These are phyloP conservation scores for Podospora didyma DNA, from an alignment of 495 filamentous ascomycete species.

Conservation along the genomic window DNA sequence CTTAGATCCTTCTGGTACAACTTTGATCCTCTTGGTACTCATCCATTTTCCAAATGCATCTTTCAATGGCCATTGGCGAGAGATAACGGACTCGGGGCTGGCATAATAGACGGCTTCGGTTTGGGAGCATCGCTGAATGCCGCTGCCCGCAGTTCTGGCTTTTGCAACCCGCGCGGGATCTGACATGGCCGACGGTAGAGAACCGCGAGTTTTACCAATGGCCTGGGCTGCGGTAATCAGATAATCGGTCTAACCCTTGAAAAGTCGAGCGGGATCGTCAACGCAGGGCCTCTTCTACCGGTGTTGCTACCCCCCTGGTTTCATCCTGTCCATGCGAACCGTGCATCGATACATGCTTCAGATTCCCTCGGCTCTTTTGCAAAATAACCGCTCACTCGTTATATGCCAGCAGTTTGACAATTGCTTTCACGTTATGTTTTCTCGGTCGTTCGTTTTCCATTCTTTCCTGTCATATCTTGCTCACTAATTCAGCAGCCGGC, in stretches of 20 bases:
- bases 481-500: constrained; percentile 10
- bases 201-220: constrained; percentile 5
- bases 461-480: background rate
- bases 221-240: constrained; percentile 6
- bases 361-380: too few relatives aligned
- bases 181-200: background rate
- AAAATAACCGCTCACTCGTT: too few relatives aligned
- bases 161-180: constrained; percentile 8
- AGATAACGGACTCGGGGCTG: constrained; percentile 1
- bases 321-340: background rate
- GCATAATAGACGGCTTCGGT: background rate
- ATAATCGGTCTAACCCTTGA: background rate
- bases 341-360: constrained; percentile 3
- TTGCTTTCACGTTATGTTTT: background rate
- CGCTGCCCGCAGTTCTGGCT: too few relatives aligned
- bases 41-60: background rate
- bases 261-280: background rate
- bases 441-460: background rate
- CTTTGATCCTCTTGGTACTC: background rate
- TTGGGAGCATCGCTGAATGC: background rate
- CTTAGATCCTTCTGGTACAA: background rate
- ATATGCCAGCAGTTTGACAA: background rate
- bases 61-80: constrained; percentile 8
- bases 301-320: constrained; percentile 4
- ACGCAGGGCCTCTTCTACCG: constrained; percentile 7